Conservation (phyloP, 208 protist genomes). For the Trypanosoma theileri region DNA sequence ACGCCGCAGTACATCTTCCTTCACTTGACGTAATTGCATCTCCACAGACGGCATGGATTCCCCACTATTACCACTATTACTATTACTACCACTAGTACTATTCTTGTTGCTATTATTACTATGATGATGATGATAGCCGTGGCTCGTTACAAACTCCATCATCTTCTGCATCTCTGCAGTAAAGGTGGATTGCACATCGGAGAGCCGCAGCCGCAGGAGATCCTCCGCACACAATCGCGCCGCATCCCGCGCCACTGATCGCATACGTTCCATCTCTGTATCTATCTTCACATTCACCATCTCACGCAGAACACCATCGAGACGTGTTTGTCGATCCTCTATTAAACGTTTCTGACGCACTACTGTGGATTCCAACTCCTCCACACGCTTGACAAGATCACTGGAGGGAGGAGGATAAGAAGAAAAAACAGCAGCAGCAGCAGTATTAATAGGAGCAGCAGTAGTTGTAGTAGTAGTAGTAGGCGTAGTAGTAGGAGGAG, state of each 20-base stretch:
- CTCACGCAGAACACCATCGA: conserved; percentile 41
- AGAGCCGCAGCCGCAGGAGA: conserved; percentile 54
- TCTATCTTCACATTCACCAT: conserved; percentile 55
- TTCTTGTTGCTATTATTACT: too few relatives aligned
- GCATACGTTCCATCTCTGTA: conserved; percentile 68
- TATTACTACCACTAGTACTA: too few relatives aligned
- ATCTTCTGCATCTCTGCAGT: conserved; percentile 53
- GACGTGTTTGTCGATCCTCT: conserved; percentile 51
- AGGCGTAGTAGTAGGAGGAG: background rate
- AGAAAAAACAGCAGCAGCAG: too few relatives aligned
- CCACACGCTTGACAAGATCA: conserved; percentile 38
- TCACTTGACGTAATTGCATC: background rate
- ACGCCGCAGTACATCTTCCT: background rate
- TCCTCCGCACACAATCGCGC: conserved; percentile 66
- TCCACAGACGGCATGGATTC: too few relatives aligned
- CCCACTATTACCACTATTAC: too few relatives aligned
- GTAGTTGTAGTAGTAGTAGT: background rate
- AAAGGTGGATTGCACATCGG: conserved; percentile 47
- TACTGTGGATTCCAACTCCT: conserved; percentile 47
- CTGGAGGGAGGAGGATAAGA: background rate
- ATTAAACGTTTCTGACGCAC: conserved; percentile 42
- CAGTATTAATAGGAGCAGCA: too few relatives aligned
- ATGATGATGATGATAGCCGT: too few relatives aligned
- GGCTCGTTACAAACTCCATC: conserved; percentile 31
- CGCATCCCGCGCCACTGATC: conserved; percentile 67